Percentiles rank a stretch among this genome's conserved stretches.
Conservation (phyloP, 768 basidiomycete genomes). For the Exidia glandulosa region DNA sequence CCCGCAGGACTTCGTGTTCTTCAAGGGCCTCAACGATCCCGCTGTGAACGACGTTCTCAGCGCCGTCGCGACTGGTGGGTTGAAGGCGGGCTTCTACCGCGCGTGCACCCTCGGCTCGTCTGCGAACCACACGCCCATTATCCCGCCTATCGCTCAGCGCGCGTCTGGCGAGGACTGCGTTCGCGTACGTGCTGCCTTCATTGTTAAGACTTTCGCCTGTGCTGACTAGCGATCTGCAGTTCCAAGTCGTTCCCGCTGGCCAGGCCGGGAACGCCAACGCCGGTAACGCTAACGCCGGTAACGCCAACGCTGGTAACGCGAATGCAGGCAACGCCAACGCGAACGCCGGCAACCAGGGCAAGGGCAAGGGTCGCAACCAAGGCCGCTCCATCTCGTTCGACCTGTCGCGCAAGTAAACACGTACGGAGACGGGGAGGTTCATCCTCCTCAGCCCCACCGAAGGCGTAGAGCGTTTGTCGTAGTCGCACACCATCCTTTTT, state of each 20-base stretch:
- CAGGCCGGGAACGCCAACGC: not conserved
- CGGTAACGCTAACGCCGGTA: not conserved
- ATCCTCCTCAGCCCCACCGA: too few species aligned
- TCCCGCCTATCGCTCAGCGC: constrained; percentile 51
- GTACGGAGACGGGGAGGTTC: too few species aligned
- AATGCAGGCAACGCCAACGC: not conserved
- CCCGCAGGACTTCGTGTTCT: constrained; percentile 46
- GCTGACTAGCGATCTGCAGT: not conserved
- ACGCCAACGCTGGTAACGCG: not conserved
- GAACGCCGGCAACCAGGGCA: not conserved
- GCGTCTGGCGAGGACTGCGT: constrained; percentile 47
- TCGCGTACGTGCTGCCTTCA: constrained; percentile 21
- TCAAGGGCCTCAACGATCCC: constrained; percentile 23
- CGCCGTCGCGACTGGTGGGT: constrained; percentile 40
- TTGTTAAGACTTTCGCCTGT: not conserved
- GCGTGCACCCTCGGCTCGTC: constrained; percentile 45
- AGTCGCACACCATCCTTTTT: too few species aligned
- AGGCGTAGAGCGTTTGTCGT: too few species aligned
- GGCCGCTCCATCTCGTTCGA: too few species aligned
- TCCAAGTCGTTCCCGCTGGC: not conserved
- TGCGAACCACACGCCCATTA: constrained; percentile 46
- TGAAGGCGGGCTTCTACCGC: constrained; percentile 49
- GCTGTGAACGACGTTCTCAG: constrained; percentile 31
- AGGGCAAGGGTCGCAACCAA: not conserved
- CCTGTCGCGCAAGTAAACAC: too few species aligned